phyloP scores from a whole-genome alignment of 164 flowering plant species.

The Macadamia tetraphylla region DNA sequence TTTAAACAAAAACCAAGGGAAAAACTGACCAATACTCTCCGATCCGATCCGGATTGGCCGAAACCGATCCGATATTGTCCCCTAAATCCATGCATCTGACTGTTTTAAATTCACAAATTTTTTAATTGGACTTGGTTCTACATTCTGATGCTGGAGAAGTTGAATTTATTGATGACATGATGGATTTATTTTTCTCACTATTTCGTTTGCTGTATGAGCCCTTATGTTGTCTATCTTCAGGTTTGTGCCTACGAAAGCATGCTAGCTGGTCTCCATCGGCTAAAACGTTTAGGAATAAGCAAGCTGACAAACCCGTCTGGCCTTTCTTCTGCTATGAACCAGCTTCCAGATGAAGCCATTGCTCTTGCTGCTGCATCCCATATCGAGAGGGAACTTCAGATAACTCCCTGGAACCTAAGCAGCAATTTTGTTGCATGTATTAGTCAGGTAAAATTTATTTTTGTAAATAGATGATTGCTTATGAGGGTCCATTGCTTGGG shows the following conservation, averaged over 20 bases:
- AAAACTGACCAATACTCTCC: too few relatives aligned
- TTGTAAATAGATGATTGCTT: neutral
- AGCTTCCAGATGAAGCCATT: conserved; percentile 95
- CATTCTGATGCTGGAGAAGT: neutral
- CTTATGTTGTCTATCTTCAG: conserved; percentile 30
- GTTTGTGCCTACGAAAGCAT: conserved; percentile 94
- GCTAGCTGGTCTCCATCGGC: conserved; percentile 83
- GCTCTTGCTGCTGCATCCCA: conserved; percentile 96
- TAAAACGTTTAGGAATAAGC: conserved; percentile 84
- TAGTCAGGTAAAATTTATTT: conserved; percentile 51
- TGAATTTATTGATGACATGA: neutral
- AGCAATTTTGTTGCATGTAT: conserved; percentile 91
- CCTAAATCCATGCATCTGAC: too few relatives aligned
- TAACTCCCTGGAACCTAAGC: conserved; percentile 95
- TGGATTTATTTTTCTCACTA: neutral
- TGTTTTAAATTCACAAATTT: neutral
- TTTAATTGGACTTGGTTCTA: neutral
- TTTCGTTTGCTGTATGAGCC: neutral
- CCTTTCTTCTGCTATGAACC: conserved; percentile 88
- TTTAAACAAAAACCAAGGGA: too few relatives aligned
- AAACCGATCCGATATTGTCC: too few relatives aligned
- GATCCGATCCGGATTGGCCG: too few relatives aligned
- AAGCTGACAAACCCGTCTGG: conserved; percentile 60
- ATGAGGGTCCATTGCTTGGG: too few relatives aligned
- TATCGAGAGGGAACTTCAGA: conserved; percentile 92